Evolutionary conservation across 2,329 filamentous ascomycete species (phyloP), one percentile per base, ranked within the genome.

Genomic region (Volutella citrinella): DNA sequence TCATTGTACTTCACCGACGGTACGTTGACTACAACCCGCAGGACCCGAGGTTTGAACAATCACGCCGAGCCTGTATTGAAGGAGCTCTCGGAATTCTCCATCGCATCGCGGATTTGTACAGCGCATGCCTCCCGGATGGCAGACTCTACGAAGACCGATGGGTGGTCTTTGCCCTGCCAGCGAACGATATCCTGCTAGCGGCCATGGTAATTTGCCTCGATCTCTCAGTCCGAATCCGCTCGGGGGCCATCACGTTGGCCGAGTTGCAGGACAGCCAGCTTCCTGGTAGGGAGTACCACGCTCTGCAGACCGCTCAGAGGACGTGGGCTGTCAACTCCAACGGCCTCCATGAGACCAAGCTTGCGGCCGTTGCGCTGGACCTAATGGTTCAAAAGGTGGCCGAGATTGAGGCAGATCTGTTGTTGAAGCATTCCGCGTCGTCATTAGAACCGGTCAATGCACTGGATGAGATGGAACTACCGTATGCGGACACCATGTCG

Each of bases 101-200:
- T 5, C 52, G 53, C 2, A 60, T 63, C 20, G 47, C 27, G 0
- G 57, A 61, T 4, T 19, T 63, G 19, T 36, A 63, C 10, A 40
- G 56, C 10, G 58, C 60, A 3, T 55, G 51, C 4, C 51, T 64
- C 15, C 61, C 65, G 0, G 70, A 69, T 2, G 68, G 70, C 0
- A 59, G 61, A 6, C 34, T 76, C 4, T 55, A 65, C 34, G 55
- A 61, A 6, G 61, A 70, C 24, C 51, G 61, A 14, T 72, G 68
- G 62, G 67, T 74, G 48, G 36, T 72, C 3, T 63, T 57, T 2
- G 63, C 65, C 0, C 50, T 76, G 12, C 61, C 66, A 1, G 56
- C 59, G 25, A 64, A 70, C n/a, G 70, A 76, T 34, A 74, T 70
- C 26, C 56, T 76, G 3, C 59, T 76, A 2, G 72, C 72, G 0